Evolutionary conservation across 257 asterid genomes (phyloP), one percentile per base, ranked within the genome.

Genomic region (Nicotiana attenuata): DNA sequence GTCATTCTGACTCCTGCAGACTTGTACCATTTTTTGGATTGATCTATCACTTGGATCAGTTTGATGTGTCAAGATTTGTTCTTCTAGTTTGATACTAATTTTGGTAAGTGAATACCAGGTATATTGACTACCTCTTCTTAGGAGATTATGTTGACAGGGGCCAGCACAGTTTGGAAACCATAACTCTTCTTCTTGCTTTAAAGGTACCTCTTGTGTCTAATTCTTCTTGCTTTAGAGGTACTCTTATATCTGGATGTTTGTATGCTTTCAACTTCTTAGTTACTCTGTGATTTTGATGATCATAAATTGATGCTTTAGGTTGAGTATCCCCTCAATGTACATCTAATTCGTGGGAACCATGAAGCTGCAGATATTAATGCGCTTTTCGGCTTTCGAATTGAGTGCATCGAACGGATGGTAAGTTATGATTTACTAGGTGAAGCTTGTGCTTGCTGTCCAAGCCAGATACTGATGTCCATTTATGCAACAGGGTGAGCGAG

Each of bases 281-380:
- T 59, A 28, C 65, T 24, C 20, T 29, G 33, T 80, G 24, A 64
- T 66, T 80, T 38, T 80, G 15, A 80, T 50, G 63, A 24, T 56
- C 22, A 26, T 63, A 65, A 80, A 59, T 73, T 80, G 80, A 78
- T 66, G 86, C 35, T 87, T 85, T 87, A 96, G 99, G 98, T 90
- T 80, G 98, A 96, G 87, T 89, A 94, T 90, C 90, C 97, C 66
- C 88, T 84, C 84, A 97, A 93, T 90, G 85, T 96, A 81, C 99
- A 96, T 87, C 88, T 96, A 80, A 96, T 96, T 85, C 98, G 98
- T 81, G 99, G 99, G 57, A 96, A 96, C 88, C 99, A 96, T 88
- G 99, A 96, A 92, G 99, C 99, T 86, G 97, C 99, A 60, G 99
- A 96, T 91, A 94, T 96, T 84, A 96, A 96, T 92, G 99, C 99